Evolutionary conservation across 495 filamentous ascomycete genomes (phyloP).

Genomic region (Polyplosphaeria fusca): DNA sequence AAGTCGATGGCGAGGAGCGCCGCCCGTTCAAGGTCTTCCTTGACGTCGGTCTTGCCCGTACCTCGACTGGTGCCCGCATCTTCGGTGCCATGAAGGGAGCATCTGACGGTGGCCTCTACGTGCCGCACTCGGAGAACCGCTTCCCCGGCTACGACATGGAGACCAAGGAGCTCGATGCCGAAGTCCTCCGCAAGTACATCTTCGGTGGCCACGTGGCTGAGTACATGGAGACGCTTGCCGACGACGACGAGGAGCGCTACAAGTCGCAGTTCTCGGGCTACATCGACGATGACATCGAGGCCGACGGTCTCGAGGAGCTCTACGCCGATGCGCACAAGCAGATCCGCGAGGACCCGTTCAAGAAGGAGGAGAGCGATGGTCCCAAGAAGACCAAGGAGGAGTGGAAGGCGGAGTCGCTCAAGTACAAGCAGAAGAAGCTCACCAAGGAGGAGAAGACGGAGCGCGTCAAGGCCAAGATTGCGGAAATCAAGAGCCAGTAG

Average conservation of each 20-base stretch:
- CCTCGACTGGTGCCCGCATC: conserved; percentile 95
- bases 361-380: conserved; percentile 77
- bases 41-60: conserved; percentile 94
- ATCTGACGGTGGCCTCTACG: conserved; percentile 92
- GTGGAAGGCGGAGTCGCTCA: conserved; percentile 93
- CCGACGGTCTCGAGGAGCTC: conserved; percentile 94
- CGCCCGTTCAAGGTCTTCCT: conserved; percentile 98
- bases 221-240: conserved; percentile 99
- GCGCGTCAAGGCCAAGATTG: conserved; percentile 85
- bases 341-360: conserved; percentile 97
- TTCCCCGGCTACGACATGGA: conserved; percentile 99
- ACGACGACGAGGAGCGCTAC: conserved; percentile 99
- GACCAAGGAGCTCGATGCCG: conserved; percentile 91
- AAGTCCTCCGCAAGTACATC: conserved; percentile 98
- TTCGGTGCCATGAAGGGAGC: conserved; percentile 99
- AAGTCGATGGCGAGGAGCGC: conserved; percentile 79
- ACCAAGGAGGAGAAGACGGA: conserved; percentile 73
- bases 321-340: conserved; percentile 92
- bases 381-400: conserved; percentile 92
- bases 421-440: conserved; percentile 75
- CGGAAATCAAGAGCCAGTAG: conserved; percentile 55
- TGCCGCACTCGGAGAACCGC: conserved; percentile 97
- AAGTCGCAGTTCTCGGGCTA: conserved; percentile 96
- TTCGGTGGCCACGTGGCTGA: conserved; percentile 95
- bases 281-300: conserved; percentile 93